These are phyloP conservation scores for Phialocephala subalpina DNA, from an alignment of 2,329 filamentous ascomycete species.

Conservation along the genomic window DNA sequence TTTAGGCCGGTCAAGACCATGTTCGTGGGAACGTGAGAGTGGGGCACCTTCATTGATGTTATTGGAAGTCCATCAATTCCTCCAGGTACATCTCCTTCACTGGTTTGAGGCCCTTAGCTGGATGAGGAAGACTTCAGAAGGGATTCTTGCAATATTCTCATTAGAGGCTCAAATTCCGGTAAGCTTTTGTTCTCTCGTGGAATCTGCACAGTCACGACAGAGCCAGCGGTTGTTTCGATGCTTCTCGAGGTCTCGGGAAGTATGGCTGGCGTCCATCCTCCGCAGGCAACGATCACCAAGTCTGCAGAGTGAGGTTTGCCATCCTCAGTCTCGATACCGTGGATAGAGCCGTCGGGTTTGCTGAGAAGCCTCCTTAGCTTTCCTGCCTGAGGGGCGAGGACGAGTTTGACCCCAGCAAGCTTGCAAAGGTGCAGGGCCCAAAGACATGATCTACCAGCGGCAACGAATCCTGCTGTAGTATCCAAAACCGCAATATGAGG, in stretches of 20 bases:
- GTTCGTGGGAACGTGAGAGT: too few species aligned
- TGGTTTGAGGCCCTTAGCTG: too few species aligned
- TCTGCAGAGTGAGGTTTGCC: conserved; percentile 36
- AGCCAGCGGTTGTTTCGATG: conserved; percentile 50
- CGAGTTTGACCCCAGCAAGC: conserved; percentile 41
- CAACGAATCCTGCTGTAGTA: conserved; percentile 15
- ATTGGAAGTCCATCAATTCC: too few species aligned
- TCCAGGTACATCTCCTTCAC: too few species aligned
- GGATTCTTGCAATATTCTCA: too few species aligned
- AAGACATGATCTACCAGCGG: conserved; percentile 20
- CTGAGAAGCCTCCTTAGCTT: conserved; percentile 4
- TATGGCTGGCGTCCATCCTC: conserved; percentile 43
- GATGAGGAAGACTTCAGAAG: too few species aligned
- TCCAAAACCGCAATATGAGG: conserved; percentile 17
- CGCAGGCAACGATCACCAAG: conserved; percentile 41
- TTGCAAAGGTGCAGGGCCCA: conserved; percentile 18
- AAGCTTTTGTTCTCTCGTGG: conserved; percentile 34
- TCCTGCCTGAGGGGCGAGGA: conserved; percentile 31
- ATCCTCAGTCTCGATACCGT: conserved; percentile 43
- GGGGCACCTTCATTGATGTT: too few species aligned
- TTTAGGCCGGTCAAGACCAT: too few species aligned
- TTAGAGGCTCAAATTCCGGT: too few species aligned
- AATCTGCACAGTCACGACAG: conserved; percentile 47
- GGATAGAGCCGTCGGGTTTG: conserved; percentile 14
- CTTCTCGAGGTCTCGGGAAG: conserved; percentile 41